Conservation (phyloP, 2,329 filamentous ascomycete genomes). For the Xylaria sp. region DNA sequence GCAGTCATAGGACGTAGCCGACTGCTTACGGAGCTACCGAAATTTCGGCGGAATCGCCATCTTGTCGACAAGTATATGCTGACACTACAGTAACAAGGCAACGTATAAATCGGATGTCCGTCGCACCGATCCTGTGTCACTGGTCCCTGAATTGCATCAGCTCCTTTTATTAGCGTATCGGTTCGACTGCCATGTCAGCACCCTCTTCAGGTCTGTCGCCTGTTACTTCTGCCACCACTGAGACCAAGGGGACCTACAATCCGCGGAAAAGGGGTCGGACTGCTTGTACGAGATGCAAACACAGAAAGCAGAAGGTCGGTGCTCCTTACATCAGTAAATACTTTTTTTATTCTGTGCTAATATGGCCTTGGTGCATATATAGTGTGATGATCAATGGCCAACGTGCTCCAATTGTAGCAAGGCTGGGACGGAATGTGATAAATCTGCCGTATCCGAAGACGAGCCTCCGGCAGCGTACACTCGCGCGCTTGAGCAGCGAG, state of each 20-base stretch:
- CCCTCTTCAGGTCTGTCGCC: constrained; percentile 33
- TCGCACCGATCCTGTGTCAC: constrained; percentile 9
- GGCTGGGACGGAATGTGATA: constrained; percentile 56
- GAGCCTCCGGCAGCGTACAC: constrained; percentile 54
- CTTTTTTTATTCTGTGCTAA: constrained; percentile 4
- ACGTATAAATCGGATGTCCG: constrained; percentile 34
- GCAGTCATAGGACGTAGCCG: constrained; percentile 23
- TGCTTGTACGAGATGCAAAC: constrained; percentile 59
- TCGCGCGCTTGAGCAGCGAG: constrained; percentile 55
- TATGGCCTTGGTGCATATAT: neutral
- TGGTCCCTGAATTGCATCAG: constrained; percentile 8
- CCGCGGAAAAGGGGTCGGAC: constrained; percentile 58
- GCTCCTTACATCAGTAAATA: neutral
- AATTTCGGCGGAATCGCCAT: constrained; percentile 26
- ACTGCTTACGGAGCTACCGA: constrained; percentile 33
- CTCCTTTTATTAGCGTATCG: neutral
- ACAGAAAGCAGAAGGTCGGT: constrained; percentile 57
- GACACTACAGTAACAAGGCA: constrained; percentile 10
- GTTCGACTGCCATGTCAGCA: constrained; percentile 29
- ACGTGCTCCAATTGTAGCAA: constrained; percentile 58
- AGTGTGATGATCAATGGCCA: constrained; percentile 59
- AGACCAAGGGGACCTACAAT: constrained; percentile 45
- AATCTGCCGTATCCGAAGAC: constrained; percentile 55
- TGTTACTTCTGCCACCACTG: constrained; percentile 23
- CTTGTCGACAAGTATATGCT: neutral